Evolutionary conservation across 495 filamentous ascomycete species (phyloP).

Genomic region (Lasiosphaeris hirsuta): DNA sequence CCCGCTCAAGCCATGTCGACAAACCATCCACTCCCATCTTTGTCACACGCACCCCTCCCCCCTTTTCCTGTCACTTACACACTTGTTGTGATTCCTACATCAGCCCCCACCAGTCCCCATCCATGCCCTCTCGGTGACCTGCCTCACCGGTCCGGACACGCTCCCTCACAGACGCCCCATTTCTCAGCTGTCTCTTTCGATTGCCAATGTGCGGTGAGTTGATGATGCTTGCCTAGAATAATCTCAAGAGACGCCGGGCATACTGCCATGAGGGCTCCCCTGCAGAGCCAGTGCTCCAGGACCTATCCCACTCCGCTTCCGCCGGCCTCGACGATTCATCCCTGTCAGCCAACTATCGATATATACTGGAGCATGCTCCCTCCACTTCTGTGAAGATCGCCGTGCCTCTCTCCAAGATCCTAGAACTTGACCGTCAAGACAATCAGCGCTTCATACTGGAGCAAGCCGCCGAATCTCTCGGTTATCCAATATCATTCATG

Average conservation of each 20-base stretch:
- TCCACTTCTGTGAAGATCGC: conserved; percentile 25
- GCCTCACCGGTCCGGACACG: conserved; percentile 30
- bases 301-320: conserved; percentile 30
- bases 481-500: conserved; percentile 11
- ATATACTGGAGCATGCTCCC: conserved; percentile 39
- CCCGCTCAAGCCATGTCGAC: conserved; percentile 13
- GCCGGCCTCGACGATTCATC: conserved; percentile 27
- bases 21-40: conserved; percentile 3
- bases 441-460: conserved; percentile 35
- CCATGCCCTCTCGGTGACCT: conserved; percentile 13
- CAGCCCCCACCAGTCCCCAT: conserved; percentile 26
- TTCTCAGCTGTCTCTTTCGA: conserved; percentile 17
- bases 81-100: conserved; percentile 26
- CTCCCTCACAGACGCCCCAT: conserved; percentile 17
- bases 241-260: conserved; percentile 47
- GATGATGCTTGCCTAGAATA: conserved; percentile 48
- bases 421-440: conserved; percentile 29
- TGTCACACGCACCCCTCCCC: conserved; percentile 15
- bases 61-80: conserved; percentile 23
- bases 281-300: conserved; percentile 38
- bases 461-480: conserved; percentile 32
- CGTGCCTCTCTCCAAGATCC: conserved; percentile 25
- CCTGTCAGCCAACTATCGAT: conserved; percentile 34
- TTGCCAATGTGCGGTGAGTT: conserved; percentile 40
- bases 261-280: conserved; percentile 40